phyloP scores from a whole-genome alignment of 345 rosid genomes.

The Brassica rapa region DNA sequence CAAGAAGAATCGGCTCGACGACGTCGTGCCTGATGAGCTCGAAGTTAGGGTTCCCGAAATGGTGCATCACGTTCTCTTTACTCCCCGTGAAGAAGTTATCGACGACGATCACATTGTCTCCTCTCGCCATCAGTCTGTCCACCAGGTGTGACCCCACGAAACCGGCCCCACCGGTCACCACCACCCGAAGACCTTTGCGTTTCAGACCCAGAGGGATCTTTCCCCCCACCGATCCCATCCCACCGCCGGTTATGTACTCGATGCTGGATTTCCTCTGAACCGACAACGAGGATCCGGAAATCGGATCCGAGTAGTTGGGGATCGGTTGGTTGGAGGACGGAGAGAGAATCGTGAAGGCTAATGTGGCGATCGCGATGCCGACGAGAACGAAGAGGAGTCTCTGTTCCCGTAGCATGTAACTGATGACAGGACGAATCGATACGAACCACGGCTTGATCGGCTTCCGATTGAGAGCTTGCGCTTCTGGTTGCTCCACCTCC shows the following conservation, averaged over 20 bases:
- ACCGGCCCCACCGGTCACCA: constrained; percentile 99
- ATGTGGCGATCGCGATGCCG: constrained; percentile 86
- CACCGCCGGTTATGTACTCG: constrained; percentile 36
- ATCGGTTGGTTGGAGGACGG: constrained; percentile 21
- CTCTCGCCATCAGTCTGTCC: constrained; percentile 89
- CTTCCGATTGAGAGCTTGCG: constrained; percentile 67
- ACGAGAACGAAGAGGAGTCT: constrained; percentile 77
- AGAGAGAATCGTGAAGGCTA: constrained; percentile 64
- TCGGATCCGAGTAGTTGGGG: constrained; percentile 17
- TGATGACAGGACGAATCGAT: constrained; percentile 56
- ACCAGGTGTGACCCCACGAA: constrained; percentile 97
- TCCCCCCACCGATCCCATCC: constrained; percentile 49
- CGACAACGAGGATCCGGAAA: constrained; percentile 35
- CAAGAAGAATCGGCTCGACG: constrained; percentile 83
- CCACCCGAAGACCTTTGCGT: constrained; percentile 75
- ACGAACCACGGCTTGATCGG: constrained; percentile 73
- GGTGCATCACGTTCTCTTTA: constrained; percentile 98
- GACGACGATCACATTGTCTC: constrained; percentile 94
- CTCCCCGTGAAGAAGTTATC: constrained; percentile 98
- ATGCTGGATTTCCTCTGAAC: constrained; percentile 33
- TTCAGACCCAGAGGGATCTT: constrained; percentile 88
- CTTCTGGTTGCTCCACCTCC: constrained; percentile 43
- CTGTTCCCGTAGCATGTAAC: constrained; percentile 85
- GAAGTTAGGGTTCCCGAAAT: constrained; percentile 86
- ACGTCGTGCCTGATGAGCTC: constrained; percentile 96